Base-by-base conservation (phyloP, 176 grass and related monocot genomes). In the Cenchrus fungigraminus region DNA sequence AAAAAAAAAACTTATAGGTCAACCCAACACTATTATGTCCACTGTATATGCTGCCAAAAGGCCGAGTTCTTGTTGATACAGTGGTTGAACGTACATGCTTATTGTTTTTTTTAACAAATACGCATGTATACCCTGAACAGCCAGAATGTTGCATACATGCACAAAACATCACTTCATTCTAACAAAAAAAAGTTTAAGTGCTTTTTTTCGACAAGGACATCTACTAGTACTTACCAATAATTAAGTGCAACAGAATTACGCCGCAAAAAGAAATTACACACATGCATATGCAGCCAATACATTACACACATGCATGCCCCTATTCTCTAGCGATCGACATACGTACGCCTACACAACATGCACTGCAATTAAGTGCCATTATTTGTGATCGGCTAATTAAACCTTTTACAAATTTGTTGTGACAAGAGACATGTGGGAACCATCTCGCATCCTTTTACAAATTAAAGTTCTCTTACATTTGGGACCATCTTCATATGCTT, bases 401-500 rank as follows among this genome's bases (percentile, higher is more conserved):
- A 77, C 50, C 51, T 77, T 40, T 40, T 40, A 40, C 75, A 25
- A 80, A 84, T 52, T 61, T 40, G 76, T 74, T 40, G 76, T 74
- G 76, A 28, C 60, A 79, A 40, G 43, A 61, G 9, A 58, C 84
- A 83, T 60, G 84, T 83, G 84, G 80, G 65, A 17, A 13, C 54
- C 10, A 53, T 74, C 49, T 32, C 31, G 9, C 15, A 68, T 77
- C 31, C 80, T 87, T 83, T 79, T 68, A 79, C 25, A 83, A 79
- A 83, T 81, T 81, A 81, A 81, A 68, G 12, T 4, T 49, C 66
- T 65, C 28, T 65, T 52, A 6, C 25, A 31, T 70, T 65, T 61
- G 80, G 89, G 89, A 87, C 84, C 84, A 87, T 62, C n/a, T 62
- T 11, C 3, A 9, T 15, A 46, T 57, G 52, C 42, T 66, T 67